Evolutionary conservation across 805 yeast species (phyloP), one percentile per base, ranked within the genome.

Genomic region (Lipomyces yamanashiensis): DNA sequence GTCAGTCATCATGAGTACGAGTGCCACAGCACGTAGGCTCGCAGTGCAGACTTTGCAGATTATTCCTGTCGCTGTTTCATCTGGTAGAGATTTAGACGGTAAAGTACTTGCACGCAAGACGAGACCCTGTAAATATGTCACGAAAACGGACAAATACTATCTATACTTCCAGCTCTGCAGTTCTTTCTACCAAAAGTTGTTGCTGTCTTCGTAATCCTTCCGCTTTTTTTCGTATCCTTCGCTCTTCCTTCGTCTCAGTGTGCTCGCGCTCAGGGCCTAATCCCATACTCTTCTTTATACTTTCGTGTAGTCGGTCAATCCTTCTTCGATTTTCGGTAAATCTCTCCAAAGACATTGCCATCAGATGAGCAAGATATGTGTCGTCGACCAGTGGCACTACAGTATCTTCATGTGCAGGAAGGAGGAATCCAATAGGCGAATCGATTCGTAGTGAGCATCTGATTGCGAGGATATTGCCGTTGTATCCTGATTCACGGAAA

Each of bases 401-500:
- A 19, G 39, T 7, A 21, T 48, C 50, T 21, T 60, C 57, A 28
- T 51, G 39, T 69, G 0, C 74, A 71, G 21, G 81, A 21, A 76
- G 72, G 12, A 81, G 74, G 69, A 76, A 84, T 0, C 92, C 97
- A 39, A 90, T 83, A 0, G 97, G 97, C 0, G 87, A 80, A 72
- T 91, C 96, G 28, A 91, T 74, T 66, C 84, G 84, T 62, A 91
- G 85, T 4, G 90, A 85, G 49, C 85, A 88, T 67, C 97, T 79
- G 19, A 91, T 76, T 0, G 92, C 97, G 7, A 91, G 96, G 12
- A 87, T 79, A 69, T 85, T 84, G 70, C 90, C 89, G 7, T 96
- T 96, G 52, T 91, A 89, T 0, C 97, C 97, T 37, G 90, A 82
- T 74, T 91, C 97, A 71, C 97, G 80, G 71, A 88, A 91, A 2